Evolutionary conservation across 2,329 filamentous ascomycete genomes (phyloP).

Genomic region (Trichophyton schoenleinii): DNA sequence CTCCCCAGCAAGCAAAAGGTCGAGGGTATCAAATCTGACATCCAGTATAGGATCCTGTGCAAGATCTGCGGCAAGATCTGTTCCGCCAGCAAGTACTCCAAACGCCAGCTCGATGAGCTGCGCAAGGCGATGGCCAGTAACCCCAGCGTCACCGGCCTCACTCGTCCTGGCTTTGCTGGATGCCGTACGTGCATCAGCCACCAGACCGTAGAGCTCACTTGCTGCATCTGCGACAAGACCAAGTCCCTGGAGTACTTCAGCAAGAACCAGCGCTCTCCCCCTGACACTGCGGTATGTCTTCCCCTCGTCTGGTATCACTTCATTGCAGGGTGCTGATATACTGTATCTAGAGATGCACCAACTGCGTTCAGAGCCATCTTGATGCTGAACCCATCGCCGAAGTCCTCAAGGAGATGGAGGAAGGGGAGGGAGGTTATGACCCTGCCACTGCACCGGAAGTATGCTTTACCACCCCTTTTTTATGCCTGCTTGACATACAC

Average conservation of each 20-base stretch:
- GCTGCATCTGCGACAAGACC: slow-evolving; percentile 34
- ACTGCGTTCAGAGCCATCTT: slow-evolving; percentile 25
- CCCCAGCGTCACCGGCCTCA: slow-evolving; percentile 12
- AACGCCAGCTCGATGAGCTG: slow-evolving; percentile 33
- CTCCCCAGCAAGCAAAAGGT: not conserved
- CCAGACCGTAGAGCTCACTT: slow-evolving; percentile 37
- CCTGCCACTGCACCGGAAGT: slow-evolving; percentile 4
- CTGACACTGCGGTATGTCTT: slow-evolving; percentile 35
- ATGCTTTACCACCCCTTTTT: not conserved
- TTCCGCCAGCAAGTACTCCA: slow-evolving; percentile 31
- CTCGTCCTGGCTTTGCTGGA: slow-evolving; percentile 18
- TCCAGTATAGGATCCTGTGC: slow-evolving; percentile 33
- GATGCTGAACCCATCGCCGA: slow-evolving; percentile 25
- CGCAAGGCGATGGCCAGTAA: slow-evolving; percentile 17
- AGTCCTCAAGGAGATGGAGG: slow-evolving; percentile 16
- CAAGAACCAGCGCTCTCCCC: slow-evolving; percentile 36
- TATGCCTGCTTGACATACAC: not conserved
- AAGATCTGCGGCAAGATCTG: slow-evolving; percentile 34
- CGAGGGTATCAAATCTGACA: not conserved
- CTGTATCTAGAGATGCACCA: slow-evolving; percentile 30
- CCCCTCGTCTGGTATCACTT: not conserved
- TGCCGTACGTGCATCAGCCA: slow-evolving; percentile 36
- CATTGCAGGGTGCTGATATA: slow-evolving; percentile 6
- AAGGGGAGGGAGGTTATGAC: not conserved
- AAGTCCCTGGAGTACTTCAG: slow-evolving; percentile 40